phyloP scores from a whole-genome alignment of 2,329 filamentous ascomycete genomes.

The Elsinoe batatas region DNA sequence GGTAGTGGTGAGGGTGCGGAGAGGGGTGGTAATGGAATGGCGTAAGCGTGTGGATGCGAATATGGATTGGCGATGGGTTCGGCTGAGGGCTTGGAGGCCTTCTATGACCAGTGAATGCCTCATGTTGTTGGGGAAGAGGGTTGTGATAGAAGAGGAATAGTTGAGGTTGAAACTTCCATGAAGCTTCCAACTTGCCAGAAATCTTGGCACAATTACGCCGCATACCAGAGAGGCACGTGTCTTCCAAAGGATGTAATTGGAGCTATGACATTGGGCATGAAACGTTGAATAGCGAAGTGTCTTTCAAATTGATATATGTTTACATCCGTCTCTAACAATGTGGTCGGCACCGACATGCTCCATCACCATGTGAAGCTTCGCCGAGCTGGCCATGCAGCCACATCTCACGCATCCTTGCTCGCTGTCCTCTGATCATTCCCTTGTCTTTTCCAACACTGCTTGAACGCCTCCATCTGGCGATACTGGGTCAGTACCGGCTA shows the following conservation, averaged over 20 bases:
- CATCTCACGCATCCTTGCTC: slow-evolving; percentile 54
- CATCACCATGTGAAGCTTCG: neutral
- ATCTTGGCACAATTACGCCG: too few species aligned
- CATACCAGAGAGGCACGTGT: too few species aligned
- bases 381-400: neutral
- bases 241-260: too few species aligned
- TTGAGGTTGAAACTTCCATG: neutral
- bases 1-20: slow-evolving; percentile 1
- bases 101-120: slow-evolving; percentile 17
- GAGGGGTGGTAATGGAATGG: neutral
- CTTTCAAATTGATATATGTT: too few species aligned
- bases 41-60: neutral
- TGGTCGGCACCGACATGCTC: too few species aligned
- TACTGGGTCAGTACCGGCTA: neutral
- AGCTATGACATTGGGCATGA: too few species aligned
- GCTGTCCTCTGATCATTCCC: slow-evolving; percentile 77
- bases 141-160: neutral
- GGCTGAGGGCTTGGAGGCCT: slow-evolving; percentile 19
- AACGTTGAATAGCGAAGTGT: too few species aligned
- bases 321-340: too few species aligned
- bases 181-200: neutral
- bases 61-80: neutral
- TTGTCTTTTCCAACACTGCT: slow-evolving; percentile 81
- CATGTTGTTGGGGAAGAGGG: slow-evolving; percentile 6
- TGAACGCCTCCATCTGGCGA: slow-evolving; percentile 75